Evolutionary conservation across 225 moss, liverwort and hornwort genomes (phyloP).

Genomic region (Sphagnum contortum): DNA sequence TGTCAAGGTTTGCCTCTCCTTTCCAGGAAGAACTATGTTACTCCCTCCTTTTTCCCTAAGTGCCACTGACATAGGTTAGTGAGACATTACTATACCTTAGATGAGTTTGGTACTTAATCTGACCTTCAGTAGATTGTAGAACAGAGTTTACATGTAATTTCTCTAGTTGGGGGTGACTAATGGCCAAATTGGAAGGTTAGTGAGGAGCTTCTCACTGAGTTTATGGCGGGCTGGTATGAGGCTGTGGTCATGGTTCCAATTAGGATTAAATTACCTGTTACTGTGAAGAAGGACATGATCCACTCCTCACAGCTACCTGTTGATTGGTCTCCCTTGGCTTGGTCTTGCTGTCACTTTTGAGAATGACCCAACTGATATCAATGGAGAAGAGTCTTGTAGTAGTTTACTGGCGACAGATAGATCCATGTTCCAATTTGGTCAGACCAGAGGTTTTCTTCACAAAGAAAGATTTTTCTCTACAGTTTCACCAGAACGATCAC

Average conservation of each 20-base stretch:
- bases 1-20: constrained; percentile 48
- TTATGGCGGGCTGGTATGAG: constrained; percentile 14
- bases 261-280: constrained; percentile 8
- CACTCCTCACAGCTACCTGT: not conserved
- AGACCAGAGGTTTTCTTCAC: no score
- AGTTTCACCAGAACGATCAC: no score
- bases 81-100: not conserved
- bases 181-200: constrained; percentile 69
- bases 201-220: constrained; percentile 33
- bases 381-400: no score
- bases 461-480: no score
- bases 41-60: not conserved
- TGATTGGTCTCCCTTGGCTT: no score
- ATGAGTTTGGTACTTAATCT: constrained; percentile 4
- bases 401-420: no score
- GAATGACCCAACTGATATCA: no score
- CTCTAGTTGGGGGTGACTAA: constrained; percentile 27
- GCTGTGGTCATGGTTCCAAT: constrained; percentile 21
- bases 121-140: constrained; percentile 9
- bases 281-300: constrained; percentile 7
- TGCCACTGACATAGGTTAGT: not conserved
- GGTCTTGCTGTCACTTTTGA: no score
- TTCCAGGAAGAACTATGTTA: not conserved
- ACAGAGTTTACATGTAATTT: constrained; percentile 7
- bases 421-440: no score